Conservation (phyloP, 2,329 filamentous ascomycete species). For the Ilyonectria destructans region DNA sequence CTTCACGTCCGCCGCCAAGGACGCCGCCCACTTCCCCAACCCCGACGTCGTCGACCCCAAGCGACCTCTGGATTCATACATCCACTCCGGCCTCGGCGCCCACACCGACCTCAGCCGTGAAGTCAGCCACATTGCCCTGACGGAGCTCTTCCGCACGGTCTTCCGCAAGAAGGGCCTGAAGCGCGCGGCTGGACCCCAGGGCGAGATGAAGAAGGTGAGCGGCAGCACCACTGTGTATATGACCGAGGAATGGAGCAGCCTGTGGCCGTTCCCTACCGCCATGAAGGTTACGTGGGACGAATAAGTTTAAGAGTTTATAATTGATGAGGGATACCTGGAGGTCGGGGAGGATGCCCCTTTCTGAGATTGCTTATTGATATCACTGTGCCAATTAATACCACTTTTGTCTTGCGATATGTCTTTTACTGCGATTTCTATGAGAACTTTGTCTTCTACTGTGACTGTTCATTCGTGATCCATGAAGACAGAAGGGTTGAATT, state of each 20-base stretch:
- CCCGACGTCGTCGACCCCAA: slow-evolving; percentile 74
- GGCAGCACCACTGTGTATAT: slow-evolving; percentile 75
- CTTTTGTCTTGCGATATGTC: background rate
- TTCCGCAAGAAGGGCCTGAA: slow-evolving; percentile 75
- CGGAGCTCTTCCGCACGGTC: slow-evolving; percentile 78
- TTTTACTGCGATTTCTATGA: background rate
- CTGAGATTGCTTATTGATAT: slow-evolving; percentile 8
- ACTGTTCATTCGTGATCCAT: too few relatives aligned
- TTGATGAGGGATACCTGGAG: background rate
- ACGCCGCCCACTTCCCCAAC: slow-evolving; percentile 73
- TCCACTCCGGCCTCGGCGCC: slow-evolving; percentile 75
- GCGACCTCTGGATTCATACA: slow-evolving; percentile 76
- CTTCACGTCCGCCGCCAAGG: slow-evolving; percentile 71
- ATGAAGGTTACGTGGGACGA: slow-evolving; percentile 71
- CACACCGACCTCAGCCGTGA: slow-evolving; percentile 76
- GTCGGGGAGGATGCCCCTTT: background rate
- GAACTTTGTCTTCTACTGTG: background rate
- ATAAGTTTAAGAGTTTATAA: slow-evolving; percentile 32
- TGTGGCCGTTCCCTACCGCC: slow-evolving; percentile 65
- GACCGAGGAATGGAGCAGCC: slow-evolving; percentile 74
- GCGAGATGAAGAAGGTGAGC: slow-evolving; percentile 78
- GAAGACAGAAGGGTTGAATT: too few relatives aligned
- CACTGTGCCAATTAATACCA: slow-evolving; percentile 10
- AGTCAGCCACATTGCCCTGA: slow-evolving; percentile 74
- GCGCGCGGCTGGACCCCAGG: slow-evolving; percentile 75